Base-by-base conservation (phyloP, 306 rosid species). In the Quercus parvula region DNA sequence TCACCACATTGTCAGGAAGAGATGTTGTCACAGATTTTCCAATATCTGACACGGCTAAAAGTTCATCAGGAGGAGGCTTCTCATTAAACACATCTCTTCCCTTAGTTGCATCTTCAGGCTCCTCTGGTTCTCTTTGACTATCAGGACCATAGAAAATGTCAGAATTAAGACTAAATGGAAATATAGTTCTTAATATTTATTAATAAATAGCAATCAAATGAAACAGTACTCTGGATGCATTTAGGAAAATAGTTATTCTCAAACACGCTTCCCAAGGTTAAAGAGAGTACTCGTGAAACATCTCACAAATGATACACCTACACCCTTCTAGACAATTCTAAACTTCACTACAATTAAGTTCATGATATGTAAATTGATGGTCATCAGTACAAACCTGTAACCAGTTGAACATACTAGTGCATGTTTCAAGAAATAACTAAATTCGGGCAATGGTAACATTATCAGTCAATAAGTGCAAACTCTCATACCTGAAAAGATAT, bases 71-170 rank as follows among this genome's bases (percentile, higher is more conserved):
- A 5, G 99, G 98, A 63, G 99, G 99, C 83, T 93, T 95, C 86
- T 93, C 99, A 80, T 95, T 95, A 81, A 95, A 95, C 79, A 95
- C 94, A 78, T 95, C 99, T 82, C 99, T 93, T 82, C 99, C 99
- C 81, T 95, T 95, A 20, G 96, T 93, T 69, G 99, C 97, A 85
- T 95, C 99, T 88, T 95, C 99, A 51, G 99, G 98, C 89, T 95
- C 99, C 92, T 95, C 99, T 2, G 99, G 99, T 80, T 95, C 98
- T 87, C 99, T 91, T 80, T 90, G 96, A 90, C 99, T 95, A 63
- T 73, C 14, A 70, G 41, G 31, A 79, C 68, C 56, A 84, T 15
- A 77, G 72, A 55, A 75, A 56, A 73, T 18, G 35, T 83, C 82
- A 70, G 74, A 77, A 61, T 74, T 87, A 35, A 77, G 71, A 75